Base-by-base conservation (phyloP, 2,329 filamentous ascomycete species). In the Elsinoe ampelina region DNA sequence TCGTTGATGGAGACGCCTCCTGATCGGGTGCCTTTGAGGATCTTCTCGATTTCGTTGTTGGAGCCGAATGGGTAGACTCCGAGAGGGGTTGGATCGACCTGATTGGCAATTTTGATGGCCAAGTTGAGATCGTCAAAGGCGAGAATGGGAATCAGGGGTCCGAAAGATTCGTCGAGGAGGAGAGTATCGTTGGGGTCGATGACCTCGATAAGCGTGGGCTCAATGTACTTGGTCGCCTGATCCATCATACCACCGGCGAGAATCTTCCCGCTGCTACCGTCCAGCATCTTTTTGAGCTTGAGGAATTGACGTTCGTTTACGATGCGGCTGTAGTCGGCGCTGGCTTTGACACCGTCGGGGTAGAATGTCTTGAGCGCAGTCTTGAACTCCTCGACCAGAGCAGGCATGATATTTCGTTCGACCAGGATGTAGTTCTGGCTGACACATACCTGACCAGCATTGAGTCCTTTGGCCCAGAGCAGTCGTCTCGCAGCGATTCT, bases 371-470 rank as follows among this genome's bases (percentile, higher is more conserved):
- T 79, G 66, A 87, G 79, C 6, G 83, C 81, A 43, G 77, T 78
- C 68, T 87, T 86, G 65, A 97, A 79, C 66, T 87, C 82, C 55
- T 82, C 77, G 61, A 97, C 75, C 64, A 97, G 89, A 26, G 79
- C 75, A 12, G 83, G 77, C 26, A 92, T 73, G 3, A 92, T 77
- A 45, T 83, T 80, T 63, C 82, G 83, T 68, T 97, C 89, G 26
- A 95, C 82, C 54, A 96, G 78, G 54, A 88, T 84, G 72, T 95
- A 96, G 76, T 97, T 96, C 67, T 96, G 90, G 22, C 85, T 89
- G 61, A 96, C 81, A 71, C 93, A 98, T 62, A 96, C 80, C 73
- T 98, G 93, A 20, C 93, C 93, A 3, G 87, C 86, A 68, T 93
- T 93, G 60, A 89, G 69, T 3, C 82, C 79, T 79, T 97, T 98